Evolutionary conservation across 176 grass and related monocot genomes (phyloP).

Genomic region (Paspalum vaginatum): DNA sequence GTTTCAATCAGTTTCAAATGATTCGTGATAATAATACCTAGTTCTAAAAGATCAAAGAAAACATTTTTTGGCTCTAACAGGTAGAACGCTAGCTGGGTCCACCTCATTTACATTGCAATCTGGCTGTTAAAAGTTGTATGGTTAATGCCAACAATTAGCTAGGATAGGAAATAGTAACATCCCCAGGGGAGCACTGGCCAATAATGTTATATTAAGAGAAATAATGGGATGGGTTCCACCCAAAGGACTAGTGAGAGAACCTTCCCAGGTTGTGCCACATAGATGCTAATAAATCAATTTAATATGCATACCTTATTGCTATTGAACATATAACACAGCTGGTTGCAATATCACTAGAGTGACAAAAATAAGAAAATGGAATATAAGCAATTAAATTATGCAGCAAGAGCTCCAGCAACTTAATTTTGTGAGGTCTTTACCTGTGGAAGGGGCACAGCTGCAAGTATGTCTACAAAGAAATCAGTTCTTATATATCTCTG

Average conservation of each 20-base stretch:
- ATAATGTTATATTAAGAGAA: neutral
- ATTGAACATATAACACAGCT: neutral
- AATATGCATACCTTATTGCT: neutral
- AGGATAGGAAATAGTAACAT: conserved; percentile 5
- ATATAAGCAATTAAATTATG: neutral
- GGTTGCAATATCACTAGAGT: conserved; percentile 2
- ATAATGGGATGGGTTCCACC: neutral
- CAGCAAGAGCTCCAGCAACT: neutral
- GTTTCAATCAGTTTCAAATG: neutral
- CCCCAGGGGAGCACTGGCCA: neutral
- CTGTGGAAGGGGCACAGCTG: conserved; percentile 86
- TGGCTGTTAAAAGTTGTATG: neutral
- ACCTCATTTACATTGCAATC: neutral
- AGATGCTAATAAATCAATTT: neutral
- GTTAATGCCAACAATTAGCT: neutral
- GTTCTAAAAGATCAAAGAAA: neutral
- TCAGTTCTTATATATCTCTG: conserved; percentile 63
- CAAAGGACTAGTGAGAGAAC: neutral
- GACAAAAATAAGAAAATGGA: neutral
- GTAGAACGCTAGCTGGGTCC: neutral
- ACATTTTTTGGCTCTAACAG: neutral
- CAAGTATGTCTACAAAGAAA: conserved; percentile 65
- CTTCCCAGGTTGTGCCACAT: neutral
- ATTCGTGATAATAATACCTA: neutral
- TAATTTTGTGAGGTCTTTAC: conserved; percentile 26